These are phyloP conservation scores for Elaeagnus macrophylla DNA, from an alignment of 306 rosid species.

Conservation along the genomic window DNA sequence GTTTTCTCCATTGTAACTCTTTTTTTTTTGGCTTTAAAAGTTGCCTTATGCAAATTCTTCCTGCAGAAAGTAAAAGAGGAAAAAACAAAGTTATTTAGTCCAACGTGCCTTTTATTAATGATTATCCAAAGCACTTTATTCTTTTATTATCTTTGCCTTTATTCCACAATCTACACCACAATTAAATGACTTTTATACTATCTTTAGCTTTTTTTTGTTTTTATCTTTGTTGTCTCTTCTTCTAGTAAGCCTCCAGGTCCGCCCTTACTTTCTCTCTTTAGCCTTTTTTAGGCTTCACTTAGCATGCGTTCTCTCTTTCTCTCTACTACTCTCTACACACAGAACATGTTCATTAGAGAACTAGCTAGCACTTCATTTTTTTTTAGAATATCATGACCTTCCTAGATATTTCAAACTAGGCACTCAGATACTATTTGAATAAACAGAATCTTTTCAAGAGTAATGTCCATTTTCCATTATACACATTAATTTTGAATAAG, in stretches of 20 bases:
- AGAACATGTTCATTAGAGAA: neutral
- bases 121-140: slow-evolving; percentile 45
- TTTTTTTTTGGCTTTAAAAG: neutral
- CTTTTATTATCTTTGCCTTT: slow-evolving; percentile 57
- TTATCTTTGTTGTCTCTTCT: slow-evolving; percentile 50
- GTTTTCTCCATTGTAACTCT: neutral
- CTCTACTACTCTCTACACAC: neutral
- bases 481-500: too few relatives aligned
- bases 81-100: slow-evolving; percentile 6
- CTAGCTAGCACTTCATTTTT: too few relatives aligned
- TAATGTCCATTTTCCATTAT: too few relatives aligned
- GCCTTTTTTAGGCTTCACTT: slow-evolving; percentile 22
- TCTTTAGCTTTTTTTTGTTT: slow-evolving; percentile 46
- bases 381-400: too few relatives aligned
- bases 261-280: slow-evolving; percentile 26
- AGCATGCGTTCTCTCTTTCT: neutral
- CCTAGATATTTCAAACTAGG: too few relatives aligned
- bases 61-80: too few relatives aligned
- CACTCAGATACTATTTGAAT: too few relatives aligned
- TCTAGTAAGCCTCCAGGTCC: slow-evolving; percentile 34
- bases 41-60: too few relatives aligned
- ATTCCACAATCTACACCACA: slow-evolving; percentile 41
- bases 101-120: slow-evolving; percentile 6
- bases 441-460: too few relatives aligned
- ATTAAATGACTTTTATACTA: slow-evolving; percentile 36